These are phyloP conservation scores for Alnus rubra DNA, from an alignment of 306 rosid species.

Conservation along the genomic window DNA sequence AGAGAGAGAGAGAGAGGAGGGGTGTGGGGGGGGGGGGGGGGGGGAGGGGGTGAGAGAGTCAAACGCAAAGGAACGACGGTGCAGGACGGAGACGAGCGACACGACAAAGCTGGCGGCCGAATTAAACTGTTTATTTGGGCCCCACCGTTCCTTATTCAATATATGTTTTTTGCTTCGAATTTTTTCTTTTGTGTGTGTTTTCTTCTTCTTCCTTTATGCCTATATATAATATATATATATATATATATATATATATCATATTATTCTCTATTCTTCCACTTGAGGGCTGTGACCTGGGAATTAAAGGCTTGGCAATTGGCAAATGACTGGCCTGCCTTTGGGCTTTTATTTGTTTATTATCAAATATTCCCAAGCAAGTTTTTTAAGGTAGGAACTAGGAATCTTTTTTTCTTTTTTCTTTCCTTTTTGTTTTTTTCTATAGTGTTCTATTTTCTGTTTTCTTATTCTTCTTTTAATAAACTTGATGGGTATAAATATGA, in stretches of 20 bases:
- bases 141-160: conserved; percentile 31
- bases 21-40: conserved; percentile 1
- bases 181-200: neutral
- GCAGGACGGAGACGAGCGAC: conserved; percentile 79
- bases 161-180: neutral
- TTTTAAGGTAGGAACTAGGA: neutral
- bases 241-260: neutral
- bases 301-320: conserved; percentile 24
- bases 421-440: neutral
- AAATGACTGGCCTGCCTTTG: conserved; percentile 21
- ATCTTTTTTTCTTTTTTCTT: neutral
- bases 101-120: conserved; percentile 95
- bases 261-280: neutral
- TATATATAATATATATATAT: neutral
- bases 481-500: neutral
- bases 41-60: conserved; percentile 34
- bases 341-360: neutral
- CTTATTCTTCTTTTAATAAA: neutral
- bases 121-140: conserved; percentile 61
- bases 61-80: conserved; percentile 55
- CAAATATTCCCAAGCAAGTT: neutral
- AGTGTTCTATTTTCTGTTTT: neutral
- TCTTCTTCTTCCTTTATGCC: neutral
- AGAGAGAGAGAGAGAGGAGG: neutral
- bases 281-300: conserved; percentile 27